Base-by-base conservation (phyloP, 2,329 filamentous ascomycete genomes). In the Neonectria neomacrospora region DNA sequence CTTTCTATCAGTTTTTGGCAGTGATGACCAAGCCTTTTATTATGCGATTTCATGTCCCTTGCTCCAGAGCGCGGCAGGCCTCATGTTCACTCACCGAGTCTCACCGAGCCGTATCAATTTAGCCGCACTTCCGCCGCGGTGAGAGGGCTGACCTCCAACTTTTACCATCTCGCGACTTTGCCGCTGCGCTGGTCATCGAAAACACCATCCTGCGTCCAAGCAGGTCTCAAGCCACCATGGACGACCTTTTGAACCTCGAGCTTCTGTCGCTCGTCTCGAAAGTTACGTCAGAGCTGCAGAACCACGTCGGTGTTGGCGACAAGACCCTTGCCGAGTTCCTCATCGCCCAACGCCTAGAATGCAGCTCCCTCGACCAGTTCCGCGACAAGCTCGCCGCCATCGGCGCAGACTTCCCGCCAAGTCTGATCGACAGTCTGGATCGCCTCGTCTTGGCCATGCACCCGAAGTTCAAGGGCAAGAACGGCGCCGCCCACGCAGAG, bases 321-420 rank as follows among this genome's bases (percentile, higher is more conserved):
- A 97, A 97, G 80, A 97, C 93, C 5, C 88, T 99, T 26, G 94
- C 96, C 71, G 96, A 99, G 79, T 99, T 97, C 76, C 89, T 99
- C 73, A 97, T 99, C 75, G 92, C 92, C 65, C 91, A 97, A 76
- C 93, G 97, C 73, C 80, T 91, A 76, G 88, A 94, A 85, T 91
- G 89, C 81, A 85, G 83, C 54, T 86, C 86, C 28, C 83, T 92
- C 60, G 79, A 85, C 55, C 89, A 91, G 28, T 99, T 98, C 82
- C 91, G 91, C 80, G 82, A 83, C 69, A 88, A 88, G 75, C 85
- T 98, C 69, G 87, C 90, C 69, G 87, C 85, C 30, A 89, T 96
- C 79, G 92, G 91, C 58, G 92, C 91, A 66, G 94, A 87, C 26
- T 96, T 97, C 68, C 93, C 94, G 0, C 86, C 88, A 58, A 97